Evolutionary conservation across 345 rosid species (phyloP), one percentile per base, ranked within the genome.

Genomic region (Brassica nigra): DNA sequence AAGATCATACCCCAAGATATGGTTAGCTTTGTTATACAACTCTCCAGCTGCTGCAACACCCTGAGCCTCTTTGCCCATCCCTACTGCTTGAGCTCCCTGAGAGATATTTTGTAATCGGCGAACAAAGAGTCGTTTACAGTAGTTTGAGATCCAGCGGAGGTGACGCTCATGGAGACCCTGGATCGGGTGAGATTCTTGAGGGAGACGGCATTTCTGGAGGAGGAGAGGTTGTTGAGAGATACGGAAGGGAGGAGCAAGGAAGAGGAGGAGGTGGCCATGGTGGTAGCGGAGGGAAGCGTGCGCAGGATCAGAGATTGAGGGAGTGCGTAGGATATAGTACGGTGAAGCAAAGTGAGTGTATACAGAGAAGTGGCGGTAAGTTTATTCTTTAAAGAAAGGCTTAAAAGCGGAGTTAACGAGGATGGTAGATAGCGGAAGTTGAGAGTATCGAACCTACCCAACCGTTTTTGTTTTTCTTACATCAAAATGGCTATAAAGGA

Each of bases 1-100:
- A 83, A 96, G 92, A 89, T 96, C 95, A 87, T 84, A 95, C 97
- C 97, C 97, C 64, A 91, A 82, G 31, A 91, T 86, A 79, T 93
- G 87, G 55, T 90, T 90, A 42, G 98, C 99, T 83, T 86, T 96
- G 71, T 83, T 85, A 83, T 88, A 96, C 78, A 96, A 83, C 31
- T 87, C 92, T 37, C 87, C 90, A 42, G 98, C 99, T 66, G 92
- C 86, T 6, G 88, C 87, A 70, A 92, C 88, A 66, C 78, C 82
- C 74, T 90, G 97, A 39, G 97, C 92, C 30, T 93, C 99, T 81
- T 89, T 90, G 15, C 99, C 99, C 99, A 96, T 96, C 39, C 99
- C 99, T 61, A 91, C 82, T 4, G 95, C 89, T 88, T 96, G 97
- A 76, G 98, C 98, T 74, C 98, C 99, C 99, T 96, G 75, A 71